Evolutionary conservation across 1,284 basidiomycete species (phyloP).

Genomic region (Trichosporon sp.): DNA sequence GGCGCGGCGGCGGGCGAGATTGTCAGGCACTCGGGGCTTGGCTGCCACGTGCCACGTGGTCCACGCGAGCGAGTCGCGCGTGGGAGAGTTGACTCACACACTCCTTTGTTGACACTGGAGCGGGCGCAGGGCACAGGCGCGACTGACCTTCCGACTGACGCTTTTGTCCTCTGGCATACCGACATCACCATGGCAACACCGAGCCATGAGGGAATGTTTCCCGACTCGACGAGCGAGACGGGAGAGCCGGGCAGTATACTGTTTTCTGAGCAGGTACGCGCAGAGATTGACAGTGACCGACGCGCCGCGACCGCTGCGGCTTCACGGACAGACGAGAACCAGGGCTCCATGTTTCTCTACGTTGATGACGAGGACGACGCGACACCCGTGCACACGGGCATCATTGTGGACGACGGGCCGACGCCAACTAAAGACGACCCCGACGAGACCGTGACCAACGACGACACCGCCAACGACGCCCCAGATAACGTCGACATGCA

Average conservation of each 20-base stretch:
- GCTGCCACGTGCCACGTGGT: not conserved
- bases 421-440: slow-evolving; percentile 25
- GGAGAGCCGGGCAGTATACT: slow-evolving; percentile 30
- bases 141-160: not conserved
- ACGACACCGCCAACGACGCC: slow-evolving; percentile 33
- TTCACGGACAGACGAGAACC: not conserved
- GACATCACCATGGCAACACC: slow-evolving; percentile 3
- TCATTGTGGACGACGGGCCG: slow-evolving; percentile 1
- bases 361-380: slow-evolving; percentile 5
- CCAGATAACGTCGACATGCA: slow-evolving; percentile 17
- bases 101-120: not conserved
- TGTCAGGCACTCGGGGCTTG: too few relatives aligned
- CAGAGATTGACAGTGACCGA: slow-evolving; percentile 5
- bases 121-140: not conserved
- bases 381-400: not conserved
- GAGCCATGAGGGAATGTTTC: slow-evolving; percentile 6
- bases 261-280: slow-evolving; percentile 34
- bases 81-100: not conserved
- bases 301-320: slow-evolving; percentile 2
- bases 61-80: not conserved
- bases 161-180: not conserved
- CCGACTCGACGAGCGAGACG: slow-evolving; percentile 23
- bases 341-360: not conserved
- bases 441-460: slow-evolving; percentile 6
- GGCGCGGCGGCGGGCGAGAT: not conserved